Conservation (phyloP, 2,329 filamentous ascomycete genomes). For the Endoconidiophora laricicola region DNA sequence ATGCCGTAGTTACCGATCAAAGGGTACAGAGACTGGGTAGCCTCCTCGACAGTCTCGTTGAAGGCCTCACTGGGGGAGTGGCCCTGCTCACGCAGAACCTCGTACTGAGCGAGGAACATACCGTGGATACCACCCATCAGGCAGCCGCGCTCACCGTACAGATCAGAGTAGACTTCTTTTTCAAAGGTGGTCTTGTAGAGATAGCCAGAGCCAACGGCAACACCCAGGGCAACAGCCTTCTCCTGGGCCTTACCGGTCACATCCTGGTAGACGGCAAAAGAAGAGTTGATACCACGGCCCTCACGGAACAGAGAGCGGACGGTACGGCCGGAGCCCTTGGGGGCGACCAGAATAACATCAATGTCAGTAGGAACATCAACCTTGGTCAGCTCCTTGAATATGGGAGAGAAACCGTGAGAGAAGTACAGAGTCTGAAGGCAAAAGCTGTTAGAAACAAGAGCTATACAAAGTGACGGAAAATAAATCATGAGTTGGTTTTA, state of each 20-base stretch:
- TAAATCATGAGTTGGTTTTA: constrained; percentile 24
- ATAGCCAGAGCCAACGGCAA: constrained; percentile 93
- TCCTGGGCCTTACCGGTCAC: constrained; percentile 96
- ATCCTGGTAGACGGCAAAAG: constrained; percentile 95
- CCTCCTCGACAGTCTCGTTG: constrained; percentile 99
- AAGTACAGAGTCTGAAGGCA: constrained; percentile 81
- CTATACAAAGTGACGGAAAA: too few relatives aligned
- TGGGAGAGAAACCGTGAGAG: constrained; percentile 98
- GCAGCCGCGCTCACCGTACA: constrained; percentile 99
- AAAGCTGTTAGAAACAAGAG: neutral
- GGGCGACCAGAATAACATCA: constrained; percentile 97
- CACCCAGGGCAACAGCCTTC: constrained; percentile 91
- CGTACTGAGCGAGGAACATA: constrained; percentile 99
- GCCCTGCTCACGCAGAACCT: constrained; percentile 96
- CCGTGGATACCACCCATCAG: constrained; percentile 99
- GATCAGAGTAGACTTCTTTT: constrained; percentile 99
- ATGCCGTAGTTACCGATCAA: constrained; percentile 95
- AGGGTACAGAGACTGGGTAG: constrained; percentile 93
- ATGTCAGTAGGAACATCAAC: constrained; percentile 91
- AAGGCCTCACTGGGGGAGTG: constrained; percentile 97
- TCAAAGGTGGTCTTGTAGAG: constrained; percentile 99
- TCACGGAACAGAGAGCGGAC: constrained; percentile 98
- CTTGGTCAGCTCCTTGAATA: constrained; percentile 99
- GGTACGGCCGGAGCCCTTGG: constrained; percentile 97
- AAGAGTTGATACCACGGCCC: constrained; percentile 99